phyloP scores from a whole-genome alignment of 2,329 filamentous ascomycete genomes.

The Annulohypoxylon truncatum region DNA sequence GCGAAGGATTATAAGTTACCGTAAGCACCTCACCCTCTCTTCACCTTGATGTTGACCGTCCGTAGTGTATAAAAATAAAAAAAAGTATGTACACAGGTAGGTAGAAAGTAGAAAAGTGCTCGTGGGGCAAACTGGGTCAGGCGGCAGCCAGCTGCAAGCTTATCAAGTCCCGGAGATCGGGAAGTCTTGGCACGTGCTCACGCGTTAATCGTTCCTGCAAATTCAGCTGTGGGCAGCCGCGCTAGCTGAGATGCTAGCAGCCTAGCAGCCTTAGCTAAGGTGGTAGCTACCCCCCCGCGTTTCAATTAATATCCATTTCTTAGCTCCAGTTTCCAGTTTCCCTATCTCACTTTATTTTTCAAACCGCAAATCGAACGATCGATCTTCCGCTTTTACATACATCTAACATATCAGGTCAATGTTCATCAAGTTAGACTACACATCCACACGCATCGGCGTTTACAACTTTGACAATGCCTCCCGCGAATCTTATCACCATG shows the following conservation, averaged over 20 bases:
- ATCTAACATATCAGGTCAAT: neutral
- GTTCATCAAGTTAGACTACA: neutral
- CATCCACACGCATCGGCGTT: neutral
- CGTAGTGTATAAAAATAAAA: neutral
- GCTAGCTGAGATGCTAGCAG: neutral
- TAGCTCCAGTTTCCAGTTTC: neutral
- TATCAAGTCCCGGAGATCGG: slow-evolving; percentile 1
- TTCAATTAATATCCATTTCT: slow-evolving; percentile 1
- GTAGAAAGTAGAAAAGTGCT: slow-evolving; percentile 9
- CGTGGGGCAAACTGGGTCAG: slow-evolving; percentile 15
- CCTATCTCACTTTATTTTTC: neutral
- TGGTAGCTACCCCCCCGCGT: slow-evolving; percentile 3
- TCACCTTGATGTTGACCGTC: slow-evolving; percentile 4
- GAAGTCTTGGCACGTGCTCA: slow-evolving; percentile 19
- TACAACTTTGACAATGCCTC: slow-evolving; percentile 13
- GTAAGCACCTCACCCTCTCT: slow-evolving; percentile 9
- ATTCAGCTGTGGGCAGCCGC: slow-evolving; percentile 11
- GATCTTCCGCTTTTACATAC: neutral
- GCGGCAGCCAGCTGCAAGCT: slow-evolving; percentile 21
- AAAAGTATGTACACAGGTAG: neutral
- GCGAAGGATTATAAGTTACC: slow-evolving; percentile 33
- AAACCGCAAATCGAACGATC: neutral
- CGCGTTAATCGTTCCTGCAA: slow-evolving; percentile 4
- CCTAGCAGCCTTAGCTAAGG: slow-evolving; percentile 1
- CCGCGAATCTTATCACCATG: slow-evolving; percentile 47